phyloP scores from a whole-genome alignment of 148 eudicot genomes.

The Cornus suecica region DNA sequence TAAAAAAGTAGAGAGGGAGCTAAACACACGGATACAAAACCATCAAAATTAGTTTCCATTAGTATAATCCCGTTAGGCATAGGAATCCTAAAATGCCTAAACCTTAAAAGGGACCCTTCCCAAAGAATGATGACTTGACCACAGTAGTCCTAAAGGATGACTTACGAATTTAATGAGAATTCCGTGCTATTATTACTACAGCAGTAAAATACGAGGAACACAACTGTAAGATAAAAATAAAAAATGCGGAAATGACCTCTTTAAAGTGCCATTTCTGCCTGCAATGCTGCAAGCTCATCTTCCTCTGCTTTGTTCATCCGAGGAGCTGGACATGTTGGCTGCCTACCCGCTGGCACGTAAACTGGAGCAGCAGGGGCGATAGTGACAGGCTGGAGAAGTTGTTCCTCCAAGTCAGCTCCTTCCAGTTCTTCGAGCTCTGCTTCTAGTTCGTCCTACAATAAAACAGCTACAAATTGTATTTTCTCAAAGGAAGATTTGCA shows the following conservation, averaged over 20 bases:
- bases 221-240: not conserved
- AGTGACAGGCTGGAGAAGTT: conserved; percentile 61
- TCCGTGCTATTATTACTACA: not conserved
- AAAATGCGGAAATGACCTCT: not conserved
- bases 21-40: not conserved
- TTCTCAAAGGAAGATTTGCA: not conserved
- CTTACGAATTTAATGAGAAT: not conserved
- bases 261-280: conserved; percentile 58
- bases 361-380: conserved; percentile 35
- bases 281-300: conserved; percentile 66
- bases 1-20: not conserved
- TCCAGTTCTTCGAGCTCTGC: conserved; percentile 75
- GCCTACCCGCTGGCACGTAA: conserved; percentile 29
- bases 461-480: not conserved
- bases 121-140: not conserved
- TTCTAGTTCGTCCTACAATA: conserved; percentile 61
- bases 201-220: not conserved
- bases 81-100: not conserved
- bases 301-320: conserved; percentile 53
- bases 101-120: not conserved
- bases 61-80: not conserved
- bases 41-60: not conserved
- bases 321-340: conserved; percentile 36
- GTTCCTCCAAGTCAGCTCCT: conserved; percentile 64
- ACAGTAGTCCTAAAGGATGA: not conserved